Conservation (phyloP, 495 filamentous ascomycete species). For the Aspergillus funiculosus region DNA sequence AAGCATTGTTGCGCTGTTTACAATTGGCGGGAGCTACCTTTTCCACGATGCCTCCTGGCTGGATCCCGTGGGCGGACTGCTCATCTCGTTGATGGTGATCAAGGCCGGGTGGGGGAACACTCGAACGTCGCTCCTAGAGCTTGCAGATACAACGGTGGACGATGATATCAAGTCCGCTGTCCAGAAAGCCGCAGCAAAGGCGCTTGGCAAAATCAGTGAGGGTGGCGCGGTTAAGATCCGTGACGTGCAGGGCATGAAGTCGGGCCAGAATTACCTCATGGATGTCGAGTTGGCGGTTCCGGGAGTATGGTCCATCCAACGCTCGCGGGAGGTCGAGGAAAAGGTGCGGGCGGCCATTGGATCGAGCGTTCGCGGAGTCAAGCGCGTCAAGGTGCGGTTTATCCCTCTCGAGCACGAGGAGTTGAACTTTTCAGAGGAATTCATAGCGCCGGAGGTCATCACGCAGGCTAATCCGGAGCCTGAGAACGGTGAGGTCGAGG, state of each 20-base stretch:
- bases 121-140: constrained; percentile 68
- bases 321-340: constrained; percentile 64
- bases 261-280: constrained; percentile 89
- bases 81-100: constrained; percentile 90
- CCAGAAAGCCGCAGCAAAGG: constrained; percentile 54
- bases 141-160: constrained; percentile 85
- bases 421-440: constrained; percentile 64
- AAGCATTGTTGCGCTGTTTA: constrained; percentile 81
- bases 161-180: constrained; percentile 69
- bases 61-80: constrained; percentile 87
- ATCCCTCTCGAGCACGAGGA: constrained; percentile 54
- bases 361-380: constrained; percentile 70
- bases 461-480: constrained; percentile 61
- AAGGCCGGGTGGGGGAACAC: constrained; percentile 87
- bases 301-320: constrained; percentile 60
- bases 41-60: constrained; percentile 80
- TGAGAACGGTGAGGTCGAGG: constrained; percentile 40
- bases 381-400: constrained; percentile 75
- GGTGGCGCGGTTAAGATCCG: constrained; percentile 51
- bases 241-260: constrained; percentile 82
- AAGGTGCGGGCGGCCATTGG: constrained; percentile 63
- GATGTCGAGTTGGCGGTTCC: constrained; percentile 81
- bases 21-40: constrained; percentile 84
- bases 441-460: constrained; percentile 63
- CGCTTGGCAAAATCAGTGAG: constrained; percentile 42